Base-by-base conservation (phyloP, 2,329 filamentous ascomycete species). In the Sarocladium brachiariae region DNA sequence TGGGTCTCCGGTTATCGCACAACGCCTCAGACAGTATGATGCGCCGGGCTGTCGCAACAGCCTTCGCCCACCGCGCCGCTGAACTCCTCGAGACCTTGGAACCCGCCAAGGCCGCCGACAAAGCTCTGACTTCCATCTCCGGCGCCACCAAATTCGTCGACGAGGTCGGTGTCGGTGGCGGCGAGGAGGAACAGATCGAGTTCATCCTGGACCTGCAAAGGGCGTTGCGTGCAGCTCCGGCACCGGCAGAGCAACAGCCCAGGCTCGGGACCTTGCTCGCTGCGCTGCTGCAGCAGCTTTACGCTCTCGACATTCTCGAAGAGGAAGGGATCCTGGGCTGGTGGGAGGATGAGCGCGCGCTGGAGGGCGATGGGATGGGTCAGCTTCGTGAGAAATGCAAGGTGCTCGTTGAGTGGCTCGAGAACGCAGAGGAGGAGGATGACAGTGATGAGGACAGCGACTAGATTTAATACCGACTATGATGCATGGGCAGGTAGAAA, bases 11-110 rank as follows among this genome's bases (percentile, higher is more conserved):
- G 10, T 88, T 99, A 66, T 86, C 85, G 50, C 89, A 87, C 60
- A 89, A 97, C 61, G 93, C 93, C 2, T 91, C 89, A 1, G 92
- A 96, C 61, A 79, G 85, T 56, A 87, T 93, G 66, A 88, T 97
- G 61, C 87, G 92, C 39, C 84, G 86, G 30, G 90, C 93, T 14
- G 84, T 97, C 21, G 89, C 89, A 2, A 81, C 85, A 2, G 87
- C 91, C 1, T 92, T 97, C 63, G 86, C 89, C 60, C 89, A 87
- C 60, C 85, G 87, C 52, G 86, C 91, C 41, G 78, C 83, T 5
- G 85, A 90, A 63, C 77, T 96, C 21, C 63, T 75, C 54, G 75
- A 77, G 38, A 61, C 65, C 5, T 68, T 84, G 24, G 80, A 83
- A 53, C 76, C 84, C 8, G 68, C 75, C 38, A 83, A 84, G 60